phyloP scores from a whole-genome alignment of 2,329 filamentous ascomycete species.

The Cordyceps cicadae region DNA sequence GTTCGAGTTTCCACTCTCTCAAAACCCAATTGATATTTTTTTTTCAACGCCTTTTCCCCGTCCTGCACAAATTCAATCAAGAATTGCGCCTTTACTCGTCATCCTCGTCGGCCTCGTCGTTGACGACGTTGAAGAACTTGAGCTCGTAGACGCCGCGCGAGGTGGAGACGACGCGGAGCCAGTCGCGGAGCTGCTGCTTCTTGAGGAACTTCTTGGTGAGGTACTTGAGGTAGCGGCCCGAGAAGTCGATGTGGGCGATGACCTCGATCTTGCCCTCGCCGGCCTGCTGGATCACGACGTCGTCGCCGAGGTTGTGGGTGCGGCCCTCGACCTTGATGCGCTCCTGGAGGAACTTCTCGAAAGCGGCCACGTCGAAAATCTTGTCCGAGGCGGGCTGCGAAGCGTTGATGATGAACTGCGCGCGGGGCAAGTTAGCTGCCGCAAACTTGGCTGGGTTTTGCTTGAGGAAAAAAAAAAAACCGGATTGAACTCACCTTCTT shows the following conservation, averaged over 20 bases:
- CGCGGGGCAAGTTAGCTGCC: constrained; percentile 10
- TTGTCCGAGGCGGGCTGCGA: constrained; percentile 97
- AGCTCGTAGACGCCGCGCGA: constrained; percentile 98
- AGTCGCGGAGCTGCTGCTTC: constrained; percentile 99
- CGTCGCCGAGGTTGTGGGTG: constrained; percentile 94
- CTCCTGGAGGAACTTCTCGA: constrained; percentile 99
- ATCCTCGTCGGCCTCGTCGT: constrained; percentile 95
- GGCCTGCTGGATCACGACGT: constrained; percentile 79
- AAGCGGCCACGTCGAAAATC: constrained; percentile 98
- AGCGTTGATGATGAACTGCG: constrained; percentile 97
- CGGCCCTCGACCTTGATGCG: constrained; percentile 99
- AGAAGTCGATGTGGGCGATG: constrained; percentile 94
- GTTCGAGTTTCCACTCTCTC: background rate
- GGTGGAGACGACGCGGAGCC: constrained; percentile 97
- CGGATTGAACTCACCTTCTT: constrained; percentile 88
- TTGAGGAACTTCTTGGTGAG: constrained; percentile 99
- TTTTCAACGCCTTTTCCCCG: background rate
- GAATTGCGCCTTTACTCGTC: constrained; percentile 64
- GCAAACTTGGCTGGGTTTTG: too few species aligned
- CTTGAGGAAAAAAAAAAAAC: too few species aligned
- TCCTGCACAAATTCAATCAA: constrained; percentile 11
- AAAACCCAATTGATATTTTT: background rate
- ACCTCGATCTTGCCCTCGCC: constrained; percentile 98
- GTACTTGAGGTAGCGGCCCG: constrained; percentile 99
- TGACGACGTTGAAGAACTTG: constrained; percentile 99